A percentile compares a stretch with the other conserved stretches of the same genome.
phyloP scores from a whole-genome alignment of 148 eudicot genomes.

The Tetragonia tetragonoides region DNA sequence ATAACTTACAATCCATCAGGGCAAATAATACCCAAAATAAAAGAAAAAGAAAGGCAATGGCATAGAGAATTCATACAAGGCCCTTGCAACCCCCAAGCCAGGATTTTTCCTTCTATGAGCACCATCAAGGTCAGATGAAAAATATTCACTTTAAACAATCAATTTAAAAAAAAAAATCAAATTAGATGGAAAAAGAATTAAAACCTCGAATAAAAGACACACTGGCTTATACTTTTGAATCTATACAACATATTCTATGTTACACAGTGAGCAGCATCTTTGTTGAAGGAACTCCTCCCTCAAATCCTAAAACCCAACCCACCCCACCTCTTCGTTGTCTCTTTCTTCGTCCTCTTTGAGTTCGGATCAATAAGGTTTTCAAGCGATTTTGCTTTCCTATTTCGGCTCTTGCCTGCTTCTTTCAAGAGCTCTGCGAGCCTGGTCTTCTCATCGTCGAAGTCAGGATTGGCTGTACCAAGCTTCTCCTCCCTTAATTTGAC shows the following conservation, averaged over 20 bases:
- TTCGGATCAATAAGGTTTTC: constrained; percentile 90
- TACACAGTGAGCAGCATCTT: constrained; percentile 15
- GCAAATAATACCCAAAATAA: neutral
- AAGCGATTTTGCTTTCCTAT: constrained; percentile 82
- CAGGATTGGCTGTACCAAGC: constrained; percentile 96
- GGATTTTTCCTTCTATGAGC: constrained; percentile 12
- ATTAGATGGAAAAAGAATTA: constrained; percentile 5
- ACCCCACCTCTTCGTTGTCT: constrained; percentile 78
- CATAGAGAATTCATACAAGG: constrained; percentile 4
- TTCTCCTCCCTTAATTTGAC: constrained; percentile 97
- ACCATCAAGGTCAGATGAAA: neutral
- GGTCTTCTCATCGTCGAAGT: constrained; percentile 88
- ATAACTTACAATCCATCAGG: constrained; percentile 8
- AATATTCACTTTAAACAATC: constrained; percentile 22
- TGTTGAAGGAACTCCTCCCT: constrained; percentile 14
- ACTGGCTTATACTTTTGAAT: constrained; percentile 35
- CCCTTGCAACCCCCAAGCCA: neutral
- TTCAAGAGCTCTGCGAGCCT: constrained; percentile 86
- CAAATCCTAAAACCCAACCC: constrained; percentile 79
- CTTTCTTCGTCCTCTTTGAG: constrained; percentile 84
- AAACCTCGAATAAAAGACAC: constrained; percentile 29
- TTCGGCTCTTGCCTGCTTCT: constrained; percentile 88
- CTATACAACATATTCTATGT: constrained; percentile 44
- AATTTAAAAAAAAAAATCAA: constrained; percentile 20
- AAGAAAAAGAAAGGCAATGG: neutral